A percentile compares a stretch with the other conserved stretches of the same genome.
Evolutionary conservation across 164 flowering plant genomes (phyloP).

Genomic region (Brasenia schreberi): DNA sequence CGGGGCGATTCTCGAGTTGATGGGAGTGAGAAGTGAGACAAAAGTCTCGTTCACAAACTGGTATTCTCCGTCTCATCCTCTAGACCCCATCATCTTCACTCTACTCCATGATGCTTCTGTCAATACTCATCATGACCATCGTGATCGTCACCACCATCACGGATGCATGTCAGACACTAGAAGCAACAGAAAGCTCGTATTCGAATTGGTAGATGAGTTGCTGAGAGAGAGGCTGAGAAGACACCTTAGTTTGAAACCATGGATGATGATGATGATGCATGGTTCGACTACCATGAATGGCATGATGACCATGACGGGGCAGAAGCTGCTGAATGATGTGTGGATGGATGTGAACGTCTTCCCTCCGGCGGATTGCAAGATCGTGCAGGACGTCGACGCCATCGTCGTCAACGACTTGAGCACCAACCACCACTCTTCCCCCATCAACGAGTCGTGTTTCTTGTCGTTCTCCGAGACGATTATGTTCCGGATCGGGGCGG

Average conservation of each 20-base stretch:
- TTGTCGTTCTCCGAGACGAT: constrained; percentile 16
- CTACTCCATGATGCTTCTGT: constrained; percentile 22
- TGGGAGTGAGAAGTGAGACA: constrained; percentile 25
- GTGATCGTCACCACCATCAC: not conserved
- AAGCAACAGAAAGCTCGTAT: constrained; percentile 35
- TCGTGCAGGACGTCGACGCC: constrained; percentile 59
- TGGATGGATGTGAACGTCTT: constrained; percentile 26
- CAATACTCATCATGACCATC: not conserved
- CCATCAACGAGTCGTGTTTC: not conserved
- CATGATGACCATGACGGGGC: constrained; percentile 12
- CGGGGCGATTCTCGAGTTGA: constrained; percentile 26
- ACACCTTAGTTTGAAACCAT: constrained; percentile 19
- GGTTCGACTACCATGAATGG: not conserved
- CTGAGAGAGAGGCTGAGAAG: constrained; percentile 26
- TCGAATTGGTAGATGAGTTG: constrained; percentile 46
- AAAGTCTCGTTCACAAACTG: constrained; percentile 22
- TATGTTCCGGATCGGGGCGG: constrained; percentile 12
- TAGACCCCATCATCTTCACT: constrained; percentile 50
- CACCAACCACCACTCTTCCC: not conserved
- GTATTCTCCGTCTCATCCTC: constrained; percentile 52
- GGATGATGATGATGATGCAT: constrained; percentile 7
- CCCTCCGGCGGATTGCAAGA: constrained; percentile 36
- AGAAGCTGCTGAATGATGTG: constrained; percentile 21
- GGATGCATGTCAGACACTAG: constrained; percentile 1
- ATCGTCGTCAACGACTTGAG: constrained; percentile 41